These are phyloP conservation scores for Trichoderma cornu-damae DNA, from an alignment of 2,329 filamentous ascomycete species.

Conservation along the genomic window DNA sequence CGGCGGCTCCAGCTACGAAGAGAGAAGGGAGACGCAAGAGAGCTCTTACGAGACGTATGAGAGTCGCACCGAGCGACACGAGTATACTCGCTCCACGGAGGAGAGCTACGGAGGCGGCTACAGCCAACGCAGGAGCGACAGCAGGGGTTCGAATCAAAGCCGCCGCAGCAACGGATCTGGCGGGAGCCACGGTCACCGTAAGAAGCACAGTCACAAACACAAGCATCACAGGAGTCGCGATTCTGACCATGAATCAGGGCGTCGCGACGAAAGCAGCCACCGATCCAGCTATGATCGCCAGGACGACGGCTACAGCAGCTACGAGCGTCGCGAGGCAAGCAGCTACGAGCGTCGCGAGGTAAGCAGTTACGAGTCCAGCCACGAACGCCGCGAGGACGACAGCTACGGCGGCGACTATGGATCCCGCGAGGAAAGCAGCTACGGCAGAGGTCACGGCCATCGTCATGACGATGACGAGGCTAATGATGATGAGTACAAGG, in stretches of 20 bases:
- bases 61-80: slow-evolving; percentile 51
- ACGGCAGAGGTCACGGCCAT: slow-evolving; percentile 22
- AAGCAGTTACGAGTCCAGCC: slow-evolving; percentile 22
- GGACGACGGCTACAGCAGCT: slow-evolving; percentile 20
- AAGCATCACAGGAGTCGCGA: slow-evolving; percentile 5
- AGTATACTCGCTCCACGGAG: slow-evolving; percentile 36
- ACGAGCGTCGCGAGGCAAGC: slow-evolving; percentile 22
- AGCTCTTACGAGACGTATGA: slow-evolving; percentile 53
- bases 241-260: slow-evolving; percentile 12
- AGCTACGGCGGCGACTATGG: slow-evolving; percentile 23
- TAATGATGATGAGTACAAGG: slow-evolving; percentile 24
- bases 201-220: not conserved
- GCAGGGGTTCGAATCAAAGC: slow-evolving; percentile 24
- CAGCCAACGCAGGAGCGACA: slow-evolving; percentile 18
- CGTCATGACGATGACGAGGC: slow-evolving; percentile 19
- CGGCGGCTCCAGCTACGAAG: slow-evolving; percentile 53
- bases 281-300: slow-evolving; percentile 20
- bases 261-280: slow-evolving; percentile 25
- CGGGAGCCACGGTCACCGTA: not conserved
- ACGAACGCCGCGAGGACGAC: slow-evolving; percentile 24
- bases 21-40: slow-evolving; percentile 50
- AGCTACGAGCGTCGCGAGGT: slow-evolving; percentile 23
- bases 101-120: slow-evolving; percentile 27
- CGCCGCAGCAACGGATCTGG: not conserved
- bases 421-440: slow-evolving; percentile 17